Evolutionary conservation across 495 filamentous ascomycete species (phyloP).

Genomic region (Penicillium herquei): DNA sequence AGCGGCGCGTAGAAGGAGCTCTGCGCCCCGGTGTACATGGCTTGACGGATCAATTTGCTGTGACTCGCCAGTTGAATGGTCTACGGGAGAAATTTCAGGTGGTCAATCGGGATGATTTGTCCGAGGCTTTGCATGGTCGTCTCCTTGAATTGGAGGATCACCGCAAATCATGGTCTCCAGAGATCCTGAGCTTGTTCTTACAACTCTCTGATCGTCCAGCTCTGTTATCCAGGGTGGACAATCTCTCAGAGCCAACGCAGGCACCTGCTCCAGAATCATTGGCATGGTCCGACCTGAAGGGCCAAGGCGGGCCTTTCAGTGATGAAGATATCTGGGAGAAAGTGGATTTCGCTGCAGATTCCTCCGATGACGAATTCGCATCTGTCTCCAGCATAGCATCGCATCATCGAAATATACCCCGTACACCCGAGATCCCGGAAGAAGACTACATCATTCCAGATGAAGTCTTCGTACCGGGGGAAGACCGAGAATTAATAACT

Average conservation of each 20-base stretch:
- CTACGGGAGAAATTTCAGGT: constrained; percentile 87
- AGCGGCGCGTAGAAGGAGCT: constrained; percentile 28
- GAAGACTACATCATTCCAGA: constrained; percentile 39
- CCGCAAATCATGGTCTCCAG: constrained; percentile 64
- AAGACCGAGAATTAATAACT: constrained; percentile 41
- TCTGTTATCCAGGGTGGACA: constrained; percentile 60
- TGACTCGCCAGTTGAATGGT: constrained; percentile 69
- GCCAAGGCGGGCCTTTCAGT: constrained; percentile 66
- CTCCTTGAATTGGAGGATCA: constrained; percentile 55
- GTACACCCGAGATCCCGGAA: constrained; percentile 21
- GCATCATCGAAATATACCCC: constrained; percentile 19
- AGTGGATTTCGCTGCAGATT: constrained; percentile 67
- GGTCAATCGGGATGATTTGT: constrained; percentile 72
- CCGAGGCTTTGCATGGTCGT: constrained; percentile 68
- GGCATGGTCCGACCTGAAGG: constrained; percentile 74
- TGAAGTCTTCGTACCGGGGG: constrained; percentile 33
- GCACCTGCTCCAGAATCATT: constrained; percentile 47
- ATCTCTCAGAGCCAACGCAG: constrained; percentile 52
- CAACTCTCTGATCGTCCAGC: constrained; percentile 80
- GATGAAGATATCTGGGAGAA: constrained; percentile 75
- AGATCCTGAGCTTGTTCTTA: constrained; percentile 75
- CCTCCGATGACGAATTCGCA: constrained; percentile 55
- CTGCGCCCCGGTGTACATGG: constrained; percentile 57
- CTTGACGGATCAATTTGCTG: constrained; percentile 86
- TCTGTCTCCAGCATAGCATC: constrained; percentile 33